These are phyloP conservation scores for Polyporus arcularius DNA, from an alignment of 768 basidiomycete species.

Conservation along the genomic window DNA sequence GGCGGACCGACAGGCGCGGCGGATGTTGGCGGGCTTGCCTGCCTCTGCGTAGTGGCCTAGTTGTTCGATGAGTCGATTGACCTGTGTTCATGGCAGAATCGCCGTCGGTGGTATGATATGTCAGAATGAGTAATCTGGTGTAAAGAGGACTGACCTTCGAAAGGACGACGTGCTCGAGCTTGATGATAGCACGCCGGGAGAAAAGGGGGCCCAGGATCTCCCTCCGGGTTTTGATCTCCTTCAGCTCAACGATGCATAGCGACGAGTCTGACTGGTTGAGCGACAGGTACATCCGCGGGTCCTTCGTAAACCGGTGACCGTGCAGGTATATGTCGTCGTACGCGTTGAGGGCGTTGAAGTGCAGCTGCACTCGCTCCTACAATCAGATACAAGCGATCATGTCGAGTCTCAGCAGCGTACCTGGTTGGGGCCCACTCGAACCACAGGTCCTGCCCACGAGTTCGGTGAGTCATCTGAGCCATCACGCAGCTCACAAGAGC, in stretches of 20 bases:
- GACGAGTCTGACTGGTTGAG: constrained; percentile 21
- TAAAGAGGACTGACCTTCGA: constrained; percentile 13
- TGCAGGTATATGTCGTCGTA: constrained; percentile 32
- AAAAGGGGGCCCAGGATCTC: constrained; percentile 9
- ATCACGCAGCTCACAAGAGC: too few species aligned
- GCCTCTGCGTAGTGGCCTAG: not conserved
- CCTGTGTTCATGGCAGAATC: not conserved
- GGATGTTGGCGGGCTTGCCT: not conserved
- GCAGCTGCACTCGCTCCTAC: constrained; percentile 33
- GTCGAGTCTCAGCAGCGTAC: constrained; percentile 20
- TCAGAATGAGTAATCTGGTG: not conserved
- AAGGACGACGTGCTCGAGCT: constrained; percentile 9
- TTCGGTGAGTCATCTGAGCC: not conserved
- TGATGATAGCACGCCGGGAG: constrained; percentile 7
- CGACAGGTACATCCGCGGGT: constrained; percentile 30
- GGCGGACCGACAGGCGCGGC: not conserved
- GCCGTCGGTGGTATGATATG: too few species aligned
- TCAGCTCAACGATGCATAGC: not conserved
- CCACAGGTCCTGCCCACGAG: constrained; percentile 34
- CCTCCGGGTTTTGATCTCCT: not conserved
- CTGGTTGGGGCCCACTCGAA: constrained; percentile 43
- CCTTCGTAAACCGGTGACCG: constrained; percentile 27
- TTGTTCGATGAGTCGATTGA: not conserved
- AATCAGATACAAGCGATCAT: not conserved
- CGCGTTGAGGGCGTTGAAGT: constrained; percentile 42